Percentiles rank a stretch among this genome's conserved stretches.
phyloP scores from a whole-genome alignment of 139 green algal genomes.

The Ulvella scutata region DNA sequence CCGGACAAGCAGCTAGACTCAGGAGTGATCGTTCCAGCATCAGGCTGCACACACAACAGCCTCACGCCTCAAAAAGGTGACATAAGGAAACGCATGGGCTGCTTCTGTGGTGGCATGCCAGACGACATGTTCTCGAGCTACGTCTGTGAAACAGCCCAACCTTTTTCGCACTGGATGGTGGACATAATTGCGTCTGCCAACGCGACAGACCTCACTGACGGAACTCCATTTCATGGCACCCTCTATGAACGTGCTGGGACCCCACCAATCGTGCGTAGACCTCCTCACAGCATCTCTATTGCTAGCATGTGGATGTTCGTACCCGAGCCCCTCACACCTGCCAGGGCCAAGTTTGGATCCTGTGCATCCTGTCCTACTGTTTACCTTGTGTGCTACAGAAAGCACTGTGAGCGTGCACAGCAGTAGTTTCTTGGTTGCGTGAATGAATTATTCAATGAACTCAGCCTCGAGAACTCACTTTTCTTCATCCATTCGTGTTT shows the following conservation, averaged over 20 bases:
- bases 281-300: neutral
- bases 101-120: neutral
- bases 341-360: too few species aligned
- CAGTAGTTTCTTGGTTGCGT: too few species aligned
- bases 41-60: slow-evolving; percentile 5
- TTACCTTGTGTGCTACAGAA: too few species aligned
- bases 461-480: too few species aligned
- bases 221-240: neutral
- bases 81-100: neutral
- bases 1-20: slow-evolving; percentile 6
- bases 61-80: neutral
- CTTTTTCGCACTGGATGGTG: neutral
- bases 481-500: too few species aligned
- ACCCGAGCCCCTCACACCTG: too few species aligned
- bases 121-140: neutral
- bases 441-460: too few species aligned
- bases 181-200: neutral
- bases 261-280: neutral
- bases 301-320: too few species aligned
- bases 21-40: slow-evolving; percentile 5
- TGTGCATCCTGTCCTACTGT: too few species aligned
- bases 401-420: too few species aligned
- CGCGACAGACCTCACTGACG: neutral
- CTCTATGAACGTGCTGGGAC: neutral
- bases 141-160: neutral